A percentile compares a stretch with the other conserved stretches of the same genome.
These are phyloP conservation scores for Colletotrichum lindemuthianum DNA, from an alignment of 2,329 filamentous ascomycete species.

Conservation along the genomic window DNA sequence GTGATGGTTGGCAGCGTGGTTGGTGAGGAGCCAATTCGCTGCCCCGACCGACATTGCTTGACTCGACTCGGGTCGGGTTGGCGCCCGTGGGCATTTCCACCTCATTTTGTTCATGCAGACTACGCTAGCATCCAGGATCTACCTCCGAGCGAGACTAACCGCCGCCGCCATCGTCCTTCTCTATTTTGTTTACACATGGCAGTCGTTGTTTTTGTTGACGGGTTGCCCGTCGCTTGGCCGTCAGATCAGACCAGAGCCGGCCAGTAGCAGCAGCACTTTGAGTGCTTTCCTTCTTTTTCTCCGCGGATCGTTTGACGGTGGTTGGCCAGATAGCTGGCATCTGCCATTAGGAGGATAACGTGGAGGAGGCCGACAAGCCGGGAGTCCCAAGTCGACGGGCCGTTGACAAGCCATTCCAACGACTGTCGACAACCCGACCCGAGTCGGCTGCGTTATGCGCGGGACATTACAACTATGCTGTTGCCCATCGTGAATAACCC, in stretches of 20 bases:
- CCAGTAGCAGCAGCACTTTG: no score
- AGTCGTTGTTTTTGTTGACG: constrained; percentile 34
- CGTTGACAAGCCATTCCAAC: constrained; percentile 32
- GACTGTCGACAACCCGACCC: not conserved
- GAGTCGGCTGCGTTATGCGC: constrained; percentile 15
- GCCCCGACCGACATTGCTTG: constrained; percentile 22
- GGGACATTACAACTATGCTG: constrained; percentile 32
- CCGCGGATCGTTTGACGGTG: constrained; percentile 22
- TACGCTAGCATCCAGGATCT: constrained; percentile 36
- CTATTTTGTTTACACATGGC: constrained; percentile 30
- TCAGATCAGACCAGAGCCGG: not conserved
- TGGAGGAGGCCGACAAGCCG: constrained; percentile 10
- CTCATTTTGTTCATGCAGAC: constrained; percentile 36
- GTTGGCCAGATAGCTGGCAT: not conserved
- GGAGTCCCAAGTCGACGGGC: constrained; percentile 23
- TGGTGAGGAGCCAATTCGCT: constrained; percentile 23
- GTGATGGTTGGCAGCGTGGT: no score
- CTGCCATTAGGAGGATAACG: not conserved
- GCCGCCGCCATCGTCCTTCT: constrained; percentile 1
- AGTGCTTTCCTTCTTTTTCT: constrained; percentile 3
- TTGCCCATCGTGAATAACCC: constrained; percentile 25
- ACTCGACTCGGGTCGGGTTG: constrained; percentile 30
- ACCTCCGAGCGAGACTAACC: constrained; percentile 28
- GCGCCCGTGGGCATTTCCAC: constrained; percentile 30
- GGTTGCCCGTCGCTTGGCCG: constrained; percentile 18